Evolutionary conservation across 1,284 basidiomycete species (phyloP), one percentile per base, ranked within the genome.

Genomic region (Puccinia hordei): DNA sequence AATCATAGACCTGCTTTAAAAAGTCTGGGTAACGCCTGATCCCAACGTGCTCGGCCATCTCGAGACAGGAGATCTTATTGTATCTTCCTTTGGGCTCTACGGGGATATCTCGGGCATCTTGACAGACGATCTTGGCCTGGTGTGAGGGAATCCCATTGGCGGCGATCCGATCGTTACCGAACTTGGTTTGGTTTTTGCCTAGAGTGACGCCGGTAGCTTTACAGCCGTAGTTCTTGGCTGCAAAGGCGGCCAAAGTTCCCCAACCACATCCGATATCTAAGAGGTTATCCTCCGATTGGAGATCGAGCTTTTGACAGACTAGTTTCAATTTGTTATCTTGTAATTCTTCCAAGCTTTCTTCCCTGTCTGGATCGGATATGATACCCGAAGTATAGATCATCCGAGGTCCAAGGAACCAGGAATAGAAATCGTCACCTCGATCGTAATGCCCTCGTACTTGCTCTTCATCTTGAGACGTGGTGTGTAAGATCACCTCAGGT

Each of bases 21-120:
- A 97, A 99, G 61, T 91, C 87, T 68, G 90, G 89, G 87, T 99
- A 99, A 82, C 94, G 92, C 83, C 94, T 91, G 85, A 99, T 91
- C 81, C 96, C 96, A 82, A 99, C 97, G 85, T 98, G 95, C 90
- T 99, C 97, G 51, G 96, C 96, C 96, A 99, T 99, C 87, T 99
- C 96, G 83, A 99, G 89, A 83, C 91, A 92, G 73, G 96, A 93
- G 82, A 99, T 99, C 89, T 99, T 99, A 85, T 90, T 92, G 86
- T 92, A 99, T 82, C 85, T 82, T 80, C 90, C 90, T 78, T 91
- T 92, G 80, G 90, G 89, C 35, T 90, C 89, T 66, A 90, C 90
- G 53, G 94, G 94, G 83, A 98, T 93, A 81, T 98, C 94, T 53
- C 96, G 90, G 87, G 93, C 98, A 87, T 99, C 97, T 86, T 91